Evolutionary conservation across 1,284 basidiomycete species (phyloP), one percentile per base, ranked within the genome.

Genomic region (Mycosarcoma maydis): DNA sequence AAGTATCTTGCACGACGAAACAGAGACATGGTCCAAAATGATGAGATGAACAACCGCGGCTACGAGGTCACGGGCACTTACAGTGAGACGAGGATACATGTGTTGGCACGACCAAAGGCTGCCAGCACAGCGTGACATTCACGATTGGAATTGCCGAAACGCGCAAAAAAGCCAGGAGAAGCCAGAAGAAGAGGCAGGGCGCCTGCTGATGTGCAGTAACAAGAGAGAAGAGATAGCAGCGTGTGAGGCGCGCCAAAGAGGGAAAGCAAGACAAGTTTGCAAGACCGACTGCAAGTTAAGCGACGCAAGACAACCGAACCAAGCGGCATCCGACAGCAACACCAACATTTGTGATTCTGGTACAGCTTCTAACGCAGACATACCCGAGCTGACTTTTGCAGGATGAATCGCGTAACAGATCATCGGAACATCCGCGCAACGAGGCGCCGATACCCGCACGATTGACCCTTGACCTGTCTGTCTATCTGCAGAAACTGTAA

Each of bases 401-500:
- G 26, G 20, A 3, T 14, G 27, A n/a, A 29, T 11, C 37, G 17
- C n/a, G n/a, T 8, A n/a, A 13, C 20, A 26, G 23, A 23, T 41
- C 33, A n/a, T 45, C 45, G 20, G 20, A 26, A 11, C 32, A 44
- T 43, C 37, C 43, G 44, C 27, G 38, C 40, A 7, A 10, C 4
- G 1, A 6, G 6, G 34, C 23, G 34, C 40, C 10, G 22, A 26
- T 11, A 26, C 22, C 20, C 16, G 9, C 16, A 4, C 19, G 43
- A 17, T n/a, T 8, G 32, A 29, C 17, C 22, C n/a, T 22, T 10
- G 13, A 33, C 29, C 11, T 40, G 22, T 38, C 33, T 65, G 61
- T 65, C 55, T 65, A 50, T 65, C 54, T 46, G n/a, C 22, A 38
- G 29, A 57, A 50, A 53, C 50, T 52, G 45, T 39, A 23, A 7